Conservation (phyloP, 352 stramenopile species). For the Phytophthora sansomeana region DNA sequence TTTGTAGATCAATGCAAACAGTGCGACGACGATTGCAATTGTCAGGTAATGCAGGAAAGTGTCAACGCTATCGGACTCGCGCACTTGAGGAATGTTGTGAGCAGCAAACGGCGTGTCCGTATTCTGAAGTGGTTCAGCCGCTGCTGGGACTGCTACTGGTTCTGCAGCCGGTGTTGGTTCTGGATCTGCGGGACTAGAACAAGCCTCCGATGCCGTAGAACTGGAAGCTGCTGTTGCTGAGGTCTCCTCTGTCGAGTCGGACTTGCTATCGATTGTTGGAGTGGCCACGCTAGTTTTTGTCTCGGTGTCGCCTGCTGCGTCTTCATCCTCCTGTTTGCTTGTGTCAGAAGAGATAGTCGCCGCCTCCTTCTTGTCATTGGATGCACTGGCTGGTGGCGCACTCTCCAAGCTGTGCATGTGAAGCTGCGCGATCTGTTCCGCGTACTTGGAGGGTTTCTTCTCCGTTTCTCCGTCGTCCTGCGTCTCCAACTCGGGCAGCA, state of each 20-base stretch:
- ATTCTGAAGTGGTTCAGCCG: constrained; percentile 15
- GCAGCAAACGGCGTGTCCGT: constrained; percentile 22
- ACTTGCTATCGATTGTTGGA: constrained; percentile 12
- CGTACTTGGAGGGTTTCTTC: constrained; percentile 73
- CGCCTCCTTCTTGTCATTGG: constrained; percentile 25
- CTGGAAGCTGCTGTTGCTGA: constrained; percentile 15
- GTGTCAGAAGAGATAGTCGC: background rate
- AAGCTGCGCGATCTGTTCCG: constrained; percentile 80
- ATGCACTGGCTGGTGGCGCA: constrained; percentile 5
- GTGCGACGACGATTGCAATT: constrained; percentile 63
- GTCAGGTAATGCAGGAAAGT: constrained; percentile 77
- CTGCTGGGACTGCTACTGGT: constrained; percentile 8
- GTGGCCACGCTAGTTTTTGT: background rate
- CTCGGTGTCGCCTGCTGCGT: background rate
- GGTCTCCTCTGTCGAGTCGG: constrained; percentile 1
- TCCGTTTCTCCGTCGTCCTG: constrained; percentile 31
- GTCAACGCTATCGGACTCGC: constrained; percentile 57
- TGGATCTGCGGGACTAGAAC: constrained; percentile 2
- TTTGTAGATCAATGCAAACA: constrained; percentile 84
- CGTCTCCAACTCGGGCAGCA: constrained; percentile 65
- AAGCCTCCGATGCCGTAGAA: constrained; percentile 1
- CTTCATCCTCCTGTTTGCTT: constrained; percentile 7
- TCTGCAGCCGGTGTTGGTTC: constrained; percentile 7
- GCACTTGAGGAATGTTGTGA: constrained; percentile 31
- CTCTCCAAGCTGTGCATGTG: constrained; percentile 81